Base-by-base conservation (phyloP, 495 filamentous ascomycete species). In the Neurospora sp. region DNA sequence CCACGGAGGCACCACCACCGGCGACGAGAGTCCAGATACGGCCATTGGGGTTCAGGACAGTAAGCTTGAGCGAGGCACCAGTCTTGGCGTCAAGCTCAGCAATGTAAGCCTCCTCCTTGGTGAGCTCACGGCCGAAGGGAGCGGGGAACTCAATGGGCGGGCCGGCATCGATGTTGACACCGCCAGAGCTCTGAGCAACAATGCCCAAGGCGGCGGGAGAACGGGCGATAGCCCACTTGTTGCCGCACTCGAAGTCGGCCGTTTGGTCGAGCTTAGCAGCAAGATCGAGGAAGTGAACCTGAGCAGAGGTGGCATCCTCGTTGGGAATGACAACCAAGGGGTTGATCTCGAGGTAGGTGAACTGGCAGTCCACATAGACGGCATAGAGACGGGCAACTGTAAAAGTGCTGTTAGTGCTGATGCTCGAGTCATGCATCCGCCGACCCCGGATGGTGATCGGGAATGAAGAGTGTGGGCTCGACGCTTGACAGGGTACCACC, bases 281-380 rank as follows among this genome's bases (percentile, higher is more conserved):
- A 79, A 99, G 87, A 86, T 99, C 96, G 73, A 99, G 90, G 90
- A 98, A 99, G 89, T 97, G 89, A 40, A 99, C 96, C 39, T 96
- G 90, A 59, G 96, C 96, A 70, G 94, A 97, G 79, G 96, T 98
- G 73, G 85, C 90, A 76, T 93, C 89, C 73, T 89, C 90, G 85
- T 98, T 99, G 80, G 96, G 96, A 78, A 99, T 94, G 79, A 97
- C 96, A 71, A 99, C 96, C 73, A 99, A 85, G 70, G 96, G 96
- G 88, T 99, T 99, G 88, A 99, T 99, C 85, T 99, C 96, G 74
- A 99, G 94, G 86, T 98, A 98, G 79, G 96, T 98, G 88, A 99
- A 99, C 85, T 99, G 96, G 91, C 93, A 97, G 88, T 99, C 96
- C 71, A 99, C 96, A 78, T 98, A 99, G 86, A 99, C 96, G 79